A percentile compares a stretch with the other conserved stretches of the same genome.
Conservation (phyloP, 805 yeast genomes). For the Lipomyces kockii region DNA sequence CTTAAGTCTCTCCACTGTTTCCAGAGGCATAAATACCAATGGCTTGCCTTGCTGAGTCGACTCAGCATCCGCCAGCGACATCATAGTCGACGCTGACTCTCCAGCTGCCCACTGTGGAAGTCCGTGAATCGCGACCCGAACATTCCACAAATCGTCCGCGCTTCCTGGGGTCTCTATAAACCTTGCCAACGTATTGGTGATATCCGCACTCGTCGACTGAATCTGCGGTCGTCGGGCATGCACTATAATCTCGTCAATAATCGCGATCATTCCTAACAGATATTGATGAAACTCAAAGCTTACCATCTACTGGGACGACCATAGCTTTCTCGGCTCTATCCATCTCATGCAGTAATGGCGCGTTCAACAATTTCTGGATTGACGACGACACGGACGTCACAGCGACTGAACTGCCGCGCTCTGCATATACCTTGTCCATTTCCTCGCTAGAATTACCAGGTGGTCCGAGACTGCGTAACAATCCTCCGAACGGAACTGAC, state of each 20-base stretch:
- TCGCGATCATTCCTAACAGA: neutral
- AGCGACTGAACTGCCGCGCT: neutral
- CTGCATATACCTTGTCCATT: neutral
- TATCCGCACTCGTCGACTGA: constrained; percentile 23
- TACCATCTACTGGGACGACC: constrained; percentile 28
- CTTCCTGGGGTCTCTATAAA: constrained; percentile 25
- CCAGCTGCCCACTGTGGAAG: constrained; percentile 29
- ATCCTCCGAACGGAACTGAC: constrained; percentile 13
- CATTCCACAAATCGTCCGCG: constrained; percentile 30
- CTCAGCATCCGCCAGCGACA: neutral
- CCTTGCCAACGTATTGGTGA: constrained; percentile 26
- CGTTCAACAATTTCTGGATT: constrained; percentile 20
- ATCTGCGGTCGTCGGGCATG: constrained; percentile 18
- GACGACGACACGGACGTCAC: constrained; percentile 4
- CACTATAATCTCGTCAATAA: constrained; percentile 1
- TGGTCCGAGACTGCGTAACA: constrained; percentile 17
- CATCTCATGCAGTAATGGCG: constrained; percentile 21
- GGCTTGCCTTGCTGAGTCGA: neutral
- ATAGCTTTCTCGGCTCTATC: constrained; percentile 26
- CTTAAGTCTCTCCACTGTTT: constrained; percentile 28
- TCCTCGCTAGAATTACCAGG: neutral
- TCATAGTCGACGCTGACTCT: neutral
- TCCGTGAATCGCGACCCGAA: constrained; percentile 22
- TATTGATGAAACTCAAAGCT: neutral
- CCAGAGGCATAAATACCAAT: constrained; percentile 23